These are phyloP conservation scores for Pyrus hybrid DNA, from an alignment of 331 rosid genomes.

Conservation along the genomic window DNA sequence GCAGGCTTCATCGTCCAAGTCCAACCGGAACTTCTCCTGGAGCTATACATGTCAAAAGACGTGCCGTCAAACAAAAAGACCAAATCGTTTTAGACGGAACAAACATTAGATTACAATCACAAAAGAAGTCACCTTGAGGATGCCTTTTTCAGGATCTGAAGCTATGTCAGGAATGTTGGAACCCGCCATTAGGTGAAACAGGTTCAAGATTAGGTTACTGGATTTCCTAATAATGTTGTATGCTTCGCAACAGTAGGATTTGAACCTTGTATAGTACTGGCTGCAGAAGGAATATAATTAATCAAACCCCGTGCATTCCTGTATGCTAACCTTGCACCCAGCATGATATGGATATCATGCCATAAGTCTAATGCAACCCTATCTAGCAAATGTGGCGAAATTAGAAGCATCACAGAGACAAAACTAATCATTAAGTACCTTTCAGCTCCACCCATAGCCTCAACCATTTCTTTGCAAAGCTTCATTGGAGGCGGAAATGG, in stretches of 20 bases:
- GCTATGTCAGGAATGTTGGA: slow-evolving; percentile 99
- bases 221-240: slow-evolving; percentile 98
- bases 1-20: slow-evolving; percentile 96
- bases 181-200: slow-evolving; percentile 97
- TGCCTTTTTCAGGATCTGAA: slow-evolving; percentile 98
- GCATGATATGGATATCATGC: background rate
- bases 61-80: slow-evolving; percentile 12
- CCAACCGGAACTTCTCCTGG: slow-evolving; percentile 95
- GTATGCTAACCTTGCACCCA: slow-evolving; percentile 5
- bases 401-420: background rate
- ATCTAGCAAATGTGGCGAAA: background rate
- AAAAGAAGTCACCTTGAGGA: slow-evolving; percentile 64
- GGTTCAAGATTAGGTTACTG: slow-evolving; percentile 85
- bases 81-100: background rate
- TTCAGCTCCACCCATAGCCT: slow-evolving; percentile 99
- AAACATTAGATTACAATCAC: background rate
- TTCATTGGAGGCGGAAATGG: slow-evolving; percentile 99
- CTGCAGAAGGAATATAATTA: slow-evolving; percentile 39
- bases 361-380: slow-evolving; percentile 18
- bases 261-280: slow-evolving; percentile 94
- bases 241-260: slow-evolving; percentile 98
- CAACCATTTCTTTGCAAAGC: slow-evolving; percentile 99
- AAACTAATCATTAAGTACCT: slow-evolving; percentile 36
- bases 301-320: slow-evolving; percentile 6
- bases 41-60: slow-evolving; percentile 47